Conservation (phyloP, 495 filamentous ascomycete species). For the Entonaema liquescens region DNA sequence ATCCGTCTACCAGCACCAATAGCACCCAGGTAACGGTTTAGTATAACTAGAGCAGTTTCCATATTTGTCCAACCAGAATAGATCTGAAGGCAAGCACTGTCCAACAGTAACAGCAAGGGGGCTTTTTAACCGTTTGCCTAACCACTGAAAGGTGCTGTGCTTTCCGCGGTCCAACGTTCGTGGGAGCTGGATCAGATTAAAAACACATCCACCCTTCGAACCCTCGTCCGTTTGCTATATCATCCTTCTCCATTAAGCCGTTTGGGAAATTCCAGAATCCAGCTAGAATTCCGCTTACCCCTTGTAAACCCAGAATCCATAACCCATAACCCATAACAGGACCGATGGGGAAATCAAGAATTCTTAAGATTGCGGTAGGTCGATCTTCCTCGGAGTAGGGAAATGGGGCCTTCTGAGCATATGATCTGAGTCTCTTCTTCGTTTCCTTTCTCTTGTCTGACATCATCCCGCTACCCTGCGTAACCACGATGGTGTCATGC, state of each 20-base stretch:
- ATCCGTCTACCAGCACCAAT: neutral
- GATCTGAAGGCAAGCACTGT: neutral
- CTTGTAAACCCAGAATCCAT: slow-evolving; percentile 30
- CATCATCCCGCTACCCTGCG: slow-evolving; percentile 43
- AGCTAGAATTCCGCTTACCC: slow-evolving; percentile 9
- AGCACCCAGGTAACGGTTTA: neutral
- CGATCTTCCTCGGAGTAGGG: slow-evolving; percentile 33
- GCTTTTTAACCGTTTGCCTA: slow-evolving; percentile 11
- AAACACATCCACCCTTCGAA: neutral
- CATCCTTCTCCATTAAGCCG: neutral
- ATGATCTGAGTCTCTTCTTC: slow-evolving; percentile 23
- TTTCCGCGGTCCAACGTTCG: neutral
- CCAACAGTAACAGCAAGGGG: neutral
- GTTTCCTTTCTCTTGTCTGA: slow-evolving; percentile 33
- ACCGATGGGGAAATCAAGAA: slow-evolving; percentile 34
- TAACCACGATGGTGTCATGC: slow-evolving; percentile 41
- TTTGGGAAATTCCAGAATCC: slow-evolving; percentile 4
- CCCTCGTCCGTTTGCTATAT: neutral
- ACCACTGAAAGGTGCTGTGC: too few relatives aligned
- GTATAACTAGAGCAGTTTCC: slow-evolving; percentile 6
- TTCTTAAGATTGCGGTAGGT: slow-evolving; percentile 37
- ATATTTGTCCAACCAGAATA: slow-evolving; percentile 13
- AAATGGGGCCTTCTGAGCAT: neutral
- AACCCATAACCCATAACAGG: slow-evolving; percentile 35
- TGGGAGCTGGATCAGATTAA: slow-evolving; percentile 8